Evolutionary conservation across 768 basidiomycete genomes (phyloP).

Genomic region (Lyophyllum decastes): DNA sequence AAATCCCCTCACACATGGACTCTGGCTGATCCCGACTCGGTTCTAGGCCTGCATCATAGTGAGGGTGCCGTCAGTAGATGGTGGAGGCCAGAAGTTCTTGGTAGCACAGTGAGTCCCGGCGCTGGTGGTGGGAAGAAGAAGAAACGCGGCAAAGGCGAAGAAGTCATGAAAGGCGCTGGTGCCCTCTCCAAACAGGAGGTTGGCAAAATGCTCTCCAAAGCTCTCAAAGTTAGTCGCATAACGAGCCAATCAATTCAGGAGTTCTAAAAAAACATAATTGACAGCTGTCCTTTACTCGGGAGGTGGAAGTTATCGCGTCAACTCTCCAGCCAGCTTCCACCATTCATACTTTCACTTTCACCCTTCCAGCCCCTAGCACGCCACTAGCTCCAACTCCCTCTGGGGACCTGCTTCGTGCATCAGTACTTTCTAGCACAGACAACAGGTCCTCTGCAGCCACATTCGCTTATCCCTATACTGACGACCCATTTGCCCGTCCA

Average conservation of each 20-base stretch:
- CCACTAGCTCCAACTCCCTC: conserved; percentile 76
- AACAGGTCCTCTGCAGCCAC: conserved; percentile 70
- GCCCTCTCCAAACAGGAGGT: conserved; percentile 85
- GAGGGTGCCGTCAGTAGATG: conserved; percentile 86
- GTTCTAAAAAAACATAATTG: neutral
- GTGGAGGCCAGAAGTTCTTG: conserved; percentile 92
- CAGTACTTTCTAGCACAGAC: conserved; percentile 66
- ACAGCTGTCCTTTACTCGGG: conserved; percentile 87
- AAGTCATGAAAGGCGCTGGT: conserved; percentile 73
- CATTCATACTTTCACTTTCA: conserved; percentile 90
- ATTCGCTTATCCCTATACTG: conserved; percentile 72
- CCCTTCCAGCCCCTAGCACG: conserved; percentile 72
- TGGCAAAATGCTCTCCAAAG: conserved; percentile 88
- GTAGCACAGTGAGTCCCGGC: conserved; percentile 83
- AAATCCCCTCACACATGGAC: conserved; percentile 92
- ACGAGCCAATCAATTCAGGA: neutral
- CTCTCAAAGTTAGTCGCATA: conserved; percentile 67
- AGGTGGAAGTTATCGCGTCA: conserved; percentile 94
- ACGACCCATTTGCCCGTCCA: conserved; percentile 78
- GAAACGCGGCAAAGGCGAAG: conserved; percentile 64
- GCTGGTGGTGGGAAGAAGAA: conserved; percentile 80
- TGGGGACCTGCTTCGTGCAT: conserved; percentile 71
- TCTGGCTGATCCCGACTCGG: conserved; percentile 81
- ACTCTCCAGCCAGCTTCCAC: conserved; percentile 92
- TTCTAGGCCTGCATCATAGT: conserved; percentile 77